Evolutionary conservation across 2,329 filamentous ascomycete species (phyloP).

Genomic region (Clarireedia paspali): DNA sequence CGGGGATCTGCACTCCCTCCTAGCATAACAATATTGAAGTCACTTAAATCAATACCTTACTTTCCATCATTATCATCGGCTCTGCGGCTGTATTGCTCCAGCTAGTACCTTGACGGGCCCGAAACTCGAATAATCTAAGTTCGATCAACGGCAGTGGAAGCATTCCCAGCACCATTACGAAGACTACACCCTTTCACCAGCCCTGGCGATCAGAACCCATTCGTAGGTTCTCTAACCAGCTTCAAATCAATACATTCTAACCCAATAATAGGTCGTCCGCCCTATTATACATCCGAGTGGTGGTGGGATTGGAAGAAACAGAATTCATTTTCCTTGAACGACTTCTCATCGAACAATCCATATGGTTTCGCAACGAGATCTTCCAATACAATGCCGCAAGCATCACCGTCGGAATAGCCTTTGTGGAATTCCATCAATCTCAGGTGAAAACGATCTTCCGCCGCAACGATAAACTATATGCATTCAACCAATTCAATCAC

Average conservation of each 20-base stretch:
- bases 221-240: too few relatives aligned
- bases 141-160: too few relatives aligned
- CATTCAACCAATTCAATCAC: constrained; percentile 1
- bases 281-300: not conserved
- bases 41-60: too few relatives aligned
- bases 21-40: too few relatives aligned
- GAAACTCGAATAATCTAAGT: too few relatives aligned
- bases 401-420: not conserved
- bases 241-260: not conserved
- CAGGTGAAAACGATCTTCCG: not conserved
- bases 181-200: not conserved
- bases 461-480: not conserved
- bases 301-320: not conserved
- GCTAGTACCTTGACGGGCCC: too few relatives aligned
- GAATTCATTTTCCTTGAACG: not conserved
- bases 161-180: not conserved
- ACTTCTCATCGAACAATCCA: not conserved
- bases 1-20: too few relatives aligned
- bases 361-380: not conserved
- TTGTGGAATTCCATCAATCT: not conserved
- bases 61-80: too few relatives aligned
- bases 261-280: not conserved
- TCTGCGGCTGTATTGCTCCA: too few relatives aligned
- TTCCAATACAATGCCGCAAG: not conserved
- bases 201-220: too few relatives aligned